Percentiles rank a stretch among this genome's conserved stretches.
Evolutionary conservation across 768 basidiomycete genomes (phyloP).

Genomic region (Trametes cinnabarina): DNA sequence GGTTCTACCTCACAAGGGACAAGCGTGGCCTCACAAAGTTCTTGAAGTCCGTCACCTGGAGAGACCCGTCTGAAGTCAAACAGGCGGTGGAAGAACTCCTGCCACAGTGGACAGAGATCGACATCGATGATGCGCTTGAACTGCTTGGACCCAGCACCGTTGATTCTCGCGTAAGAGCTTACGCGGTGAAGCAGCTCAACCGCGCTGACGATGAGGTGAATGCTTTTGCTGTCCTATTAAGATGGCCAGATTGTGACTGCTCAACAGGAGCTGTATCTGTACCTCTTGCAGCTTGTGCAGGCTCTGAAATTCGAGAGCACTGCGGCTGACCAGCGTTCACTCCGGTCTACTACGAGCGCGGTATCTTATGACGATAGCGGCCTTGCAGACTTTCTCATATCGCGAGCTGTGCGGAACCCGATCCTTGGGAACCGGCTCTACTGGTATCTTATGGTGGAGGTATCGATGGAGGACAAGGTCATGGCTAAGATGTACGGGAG

Average conservation of each 20-base stretch:
- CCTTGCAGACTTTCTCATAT: slow-evolving; percentile 87
- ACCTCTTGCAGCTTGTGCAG: slow-evolving; percentile 94
- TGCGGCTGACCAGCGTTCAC: slow-evolving; percentile 72
- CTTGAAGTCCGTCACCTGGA: slow-evolving; percentile 96
- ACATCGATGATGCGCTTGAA: slow-evolving; percentile 95
- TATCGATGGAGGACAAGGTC: slow-evolving; percentile 79
- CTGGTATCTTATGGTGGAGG: slow-evolving; percentile 98
- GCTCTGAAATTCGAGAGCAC: slow-evolving; percentile 94
- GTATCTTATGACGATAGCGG: slow-evolving; percentile 91
- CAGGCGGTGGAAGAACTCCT: slow-evolving; percentile 96
- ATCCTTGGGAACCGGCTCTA: slow-evolving; percentile 89
- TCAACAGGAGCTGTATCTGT: slow-evolving; percentile 81
- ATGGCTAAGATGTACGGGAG: slow-evolving; percentile 92
- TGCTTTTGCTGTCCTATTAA: background rate
- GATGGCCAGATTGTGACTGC: background rate
- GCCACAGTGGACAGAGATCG: slow-evolving; percentile 96
- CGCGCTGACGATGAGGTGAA: slow-evolving; percentile 92
- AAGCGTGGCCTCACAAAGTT: slow-evolving; percentile 97
- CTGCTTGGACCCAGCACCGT: slow-evolving; percentile 87
- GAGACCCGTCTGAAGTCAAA: slow-evolving; percentile 93
- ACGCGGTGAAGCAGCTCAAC: slow-evolving; percentile 88
- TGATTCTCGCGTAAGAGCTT: slow-evolving; percentile 89
- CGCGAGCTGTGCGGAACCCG: slow-evolving; percentile 76
- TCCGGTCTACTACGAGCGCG: slow-evolving; percentile 68
- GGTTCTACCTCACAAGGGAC: slow-evolving; percentile 93